Evolutionary conservation across 805 yeast species (phyloP), one percentile per base, ranked within the genome.

Genomic region (Candida golubevii): DNA sequence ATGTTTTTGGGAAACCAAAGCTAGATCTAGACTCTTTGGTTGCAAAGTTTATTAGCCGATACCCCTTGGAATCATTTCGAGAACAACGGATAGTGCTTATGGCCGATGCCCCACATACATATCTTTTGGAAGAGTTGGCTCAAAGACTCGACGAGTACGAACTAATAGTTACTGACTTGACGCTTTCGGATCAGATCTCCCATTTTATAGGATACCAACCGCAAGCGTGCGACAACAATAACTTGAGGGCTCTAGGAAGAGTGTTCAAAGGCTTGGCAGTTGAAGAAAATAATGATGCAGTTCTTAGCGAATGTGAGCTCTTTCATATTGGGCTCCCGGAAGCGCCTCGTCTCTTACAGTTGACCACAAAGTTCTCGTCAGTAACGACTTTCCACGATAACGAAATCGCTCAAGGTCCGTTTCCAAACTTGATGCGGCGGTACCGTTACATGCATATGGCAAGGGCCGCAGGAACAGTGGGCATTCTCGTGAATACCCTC

Each of bases 401-500:
- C 1, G 38, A 49, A 0, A 43, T 72, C 1, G 54, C 63, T 0
- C 65, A 66, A 33, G 90, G 89, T 0, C 90, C 95, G 1, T 79
- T 74, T 55, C 89, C 95, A 0, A 83, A 88, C 9, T 67, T 93
- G 44, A 83, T 83, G 83, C 83, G 83, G 54, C 75, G 99, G 31
- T 93, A 93, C 59, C 75, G 85, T 49, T 82, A 76, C 56, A 88
- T 93, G 88, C 91, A 86, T 58, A 72, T 83, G 58, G 96, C 97
- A 0, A 75, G 97, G 55, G 77, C 91, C 1, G 95, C 98, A 0
- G 90, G 93, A 1, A 91, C 98, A 1, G 75, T 93, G 30, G 99
- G 99, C 2, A 79, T 93, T 26, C 70, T 93, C 30, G 90, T 93
- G 33, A 95, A 93, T 59, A 91, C 98, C 0, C 68, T 93, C 28